Base-by-base conservation (phyloP, 2,329 filamentous ascomycete species). In the Pyrenochaeta sp. region DNA sequence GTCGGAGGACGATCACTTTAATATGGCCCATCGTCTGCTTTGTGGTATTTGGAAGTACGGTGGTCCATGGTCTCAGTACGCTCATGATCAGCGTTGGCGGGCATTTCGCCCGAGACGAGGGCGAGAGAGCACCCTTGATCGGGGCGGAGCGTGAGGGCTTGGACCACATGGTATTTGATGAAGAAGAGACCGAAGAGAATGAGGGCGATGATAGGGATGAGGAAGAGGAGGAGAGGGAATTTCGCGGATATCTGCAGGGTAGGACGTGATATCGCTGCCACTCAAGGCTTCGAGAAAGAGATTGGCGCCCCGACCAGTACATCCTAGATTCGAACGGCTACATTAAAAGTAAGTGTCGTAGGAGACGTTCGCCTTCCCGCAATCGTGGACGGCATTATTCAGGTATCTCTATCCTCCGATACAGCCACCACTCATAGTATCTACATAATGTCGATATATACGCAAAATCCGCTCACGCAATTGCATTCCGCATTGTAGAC, bases 21-120 rank as follows among this genome's bases (percentile, higher is more conserved):
- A 76, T 86, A 0, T 86, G 83, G 83, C 84, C 84, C 0, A 77
- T 86, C 0, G 79, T 86, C 1, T 85, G 82, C 60, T 85, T 85
- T 61, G 74, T 85, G 3, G 83, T 86, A 0, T 65, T 86, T 4
- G 82, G 82, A 2, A 84, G 81, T 58, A 85, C 81, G 4, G 72
- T 86, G 58, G 76, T 86, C 5, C 84, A 86, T 72, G 84, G 84
- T 0, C 64, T 86, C 37, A 84, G 81, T 58, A 83, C 84, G 2
- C 66, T 84, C 49, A 80, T 74, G 0, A 80, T 86, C 55, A 84
- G 82, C 59, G 52, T 86, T 0, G 74, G 71, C 1, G 79, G 81
- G 0, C 83, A 86, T 69, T 82, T 83, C 60, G 67, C 72, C 3
- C 73, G 82, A 32, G 68, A 78, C 13, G 77, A 81, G 52, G 80